Conservation (phyloP, 1,284 basidiomycete species). For the Apiotrichum akiyoshidainum region DNA sequence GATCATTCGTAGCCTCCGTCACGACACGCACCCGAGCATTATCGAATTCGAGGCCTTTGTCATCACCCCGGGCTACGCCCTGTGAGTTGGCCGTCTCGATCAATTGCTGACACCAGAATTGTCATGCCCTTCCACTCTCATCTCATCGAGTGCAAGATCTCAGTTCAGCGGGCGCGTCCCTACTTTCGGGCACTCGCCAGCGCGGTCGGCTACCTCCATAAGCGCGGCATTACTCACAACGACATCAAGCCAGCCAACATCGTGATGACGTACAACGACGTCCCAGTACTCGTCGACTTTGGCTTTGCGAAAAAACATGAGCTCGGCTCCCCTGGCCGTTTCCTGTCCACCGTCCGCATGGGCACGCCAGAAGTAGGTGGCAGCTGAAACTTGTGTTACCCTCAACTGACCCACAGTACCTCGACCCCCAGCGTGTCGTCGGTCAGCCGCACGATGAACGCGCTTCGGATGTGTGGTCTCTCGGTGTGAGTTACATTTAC, state of each 20-base stretch:
- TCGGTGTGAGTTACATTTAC: conserved; percentile 57
- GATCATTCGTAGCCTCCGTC: conserved; percentile 73
- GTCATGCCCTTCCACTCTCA: conserved; percentile 60
- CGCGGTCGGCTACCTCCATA: conserved; percentile 81
- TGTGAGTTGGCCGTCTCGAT: conserved; percentile 58
- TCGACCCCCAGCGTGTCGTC: conserved; percentile 80
- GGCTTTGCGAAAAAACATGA: conserved; percentile 71
- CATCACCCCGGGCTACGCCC: conserved; percentile 81
- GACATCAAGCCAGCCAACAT: conserved; percentile 96
- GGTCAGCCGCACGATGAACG: conserved; percentile 85
- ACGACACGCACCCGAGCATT: conserved; percentile 81
- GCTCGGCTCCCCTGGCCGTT: conserved; percentile 55
- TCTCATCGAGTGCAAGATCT: conserved; percentile 76
- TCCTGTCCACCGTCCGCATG: conserved; percentile 77
- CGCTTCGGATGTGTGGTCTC: conserved; percentile 86
- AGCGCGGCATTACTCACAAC: conserved; percentile 83
- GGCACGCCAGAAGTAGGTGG: conserved; percentile 70
- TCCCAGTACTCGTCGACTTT: conserved; percentile 84
- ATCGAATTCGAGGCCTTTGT: conserved; percentile 89
- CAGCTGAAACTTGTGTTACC: not conserved
- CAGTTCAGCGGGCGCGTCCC: conserved; percentile 67
- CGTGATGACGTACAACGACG: conserved; percentile 65
- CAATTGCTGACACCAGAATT: conserved; percentile 23
- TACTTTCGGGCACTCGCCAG: conserved; percentile 85
- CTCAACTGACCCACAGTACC: conserved; percentile 58